phyloP scores from a whole-genome alignment of 1,284 basidiomycete species.

The Ganoderma lucidum region DNA sequence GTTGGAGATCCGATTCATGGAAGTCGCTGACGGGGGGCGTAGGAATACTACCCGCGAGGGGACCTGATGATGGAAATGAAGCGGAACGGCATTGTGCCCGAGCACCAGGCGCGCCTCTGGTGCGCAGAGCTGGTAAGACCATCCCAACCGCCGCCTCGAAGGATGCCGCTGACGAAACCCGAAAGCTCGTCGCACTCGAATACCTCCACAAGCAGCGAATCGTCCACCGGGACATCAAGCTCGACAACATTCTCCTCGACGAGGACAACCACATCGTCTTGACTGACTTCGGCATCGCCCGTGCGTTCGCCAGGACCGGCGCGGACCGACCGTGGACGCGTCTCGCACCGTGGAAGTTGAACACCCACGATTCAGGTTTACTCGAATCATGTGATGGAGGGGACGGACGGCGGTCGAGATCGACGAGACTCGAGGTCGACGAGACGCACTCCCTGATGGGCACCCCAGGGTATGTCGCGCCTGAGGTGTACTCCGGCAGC shows the following conservation, averaged over 20 bases:
- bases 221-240: conserved; percentile 49
- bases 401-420: neutral
- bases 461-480: conserved; percentile 64
- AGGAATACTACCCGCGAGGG: conserved; percentile 38
- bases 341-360: conserved; percentile 37
- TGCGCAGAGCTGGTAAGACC: conserved; percentile 39
- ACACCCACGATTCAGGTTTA: conserved; percentile 41
- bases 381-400: neutral
- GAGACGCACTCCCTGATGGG: conserved; percentile 33
- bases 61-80: conserved; percentile 35
- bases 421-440: conserved; percentile 18
- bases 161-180: conserved; percentile 42
- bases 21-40: neutral
- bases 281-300: conserved; percentile 70
- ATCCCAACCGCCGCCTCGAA: neutral
- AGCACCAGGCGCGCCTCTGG: conserved; percentile 31
- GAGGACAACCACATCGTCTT: conserved; percentile 69
- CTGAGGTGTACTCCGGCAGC: conserved; percentile 56
- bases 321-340: conserved; percentile 26
- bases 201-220: conserved; percentile 55
- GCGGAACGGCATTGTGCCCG: conserved; percentile 27
- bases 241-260: conserved; percentile 74
- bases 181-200: conserved; percentile 35
- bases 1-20: neutral
- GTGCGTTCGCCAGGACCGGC: conserved; percentile 55